These are phyloP conservation scores for Danielia reshetovae DNA, from an alignment of 805 yeast species.

Conservation along the genomic window DNA sequence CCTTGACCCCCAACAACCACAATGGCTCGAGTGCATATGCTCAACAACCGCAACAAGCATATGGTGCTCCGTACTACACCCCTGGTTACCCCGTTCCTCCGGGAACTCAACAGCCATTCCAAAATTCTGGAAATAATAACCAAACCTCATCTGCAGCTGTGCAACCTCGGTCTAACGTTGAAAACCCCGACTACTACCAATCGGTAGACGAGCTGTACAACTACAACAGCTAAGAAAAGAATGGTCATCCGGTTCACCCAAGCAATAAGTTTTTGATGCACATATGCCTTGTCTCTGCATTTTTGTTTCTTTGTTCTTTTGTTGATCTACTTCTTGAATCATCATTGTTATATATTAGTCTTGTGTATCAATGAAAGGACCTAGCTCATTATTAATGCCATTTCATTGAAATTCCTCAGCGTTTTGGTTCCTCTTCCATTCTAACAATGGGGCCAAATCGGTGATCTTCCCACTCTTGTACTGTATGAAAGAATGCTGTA, in stretches of 20 bases:
- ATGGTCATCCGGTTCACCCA: no score
- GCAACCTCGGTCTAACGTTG: background rate
- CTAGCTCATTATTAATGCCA: no score
- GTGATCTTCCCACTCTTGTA: constrained; percentile 56
- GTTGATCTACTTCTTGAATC: no score
- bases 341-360: background rate
- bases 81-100: background rate
- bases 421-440: constrained; percentile 34
- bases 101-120: background rate
- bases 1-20: background rate
- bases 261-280: no score
- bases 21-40: background rate
- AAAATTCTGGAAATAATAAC: no score
- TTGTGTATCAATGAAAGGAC: background rate
- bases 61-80: background rate
- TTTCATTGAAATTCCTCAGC: no score
- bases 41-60: no score
- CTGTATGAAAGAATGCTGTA: constrained; percentile 69
- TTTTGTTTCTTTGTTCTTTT: background rate
- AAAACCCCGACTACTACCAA: background rate
- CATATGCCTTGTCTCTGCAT: background rate
- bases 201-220: background rate
- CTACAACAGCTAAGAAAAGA: background rate
- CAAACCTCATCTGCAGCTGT: no score
- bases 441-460: constrained; percentile 57